Percentiles rank a stretch among this genome's conserved stretches.
phyloP scores from a whole-genome alignment of 768 basidiomycete genomes.

The Mrakia blollopis region DNA sequence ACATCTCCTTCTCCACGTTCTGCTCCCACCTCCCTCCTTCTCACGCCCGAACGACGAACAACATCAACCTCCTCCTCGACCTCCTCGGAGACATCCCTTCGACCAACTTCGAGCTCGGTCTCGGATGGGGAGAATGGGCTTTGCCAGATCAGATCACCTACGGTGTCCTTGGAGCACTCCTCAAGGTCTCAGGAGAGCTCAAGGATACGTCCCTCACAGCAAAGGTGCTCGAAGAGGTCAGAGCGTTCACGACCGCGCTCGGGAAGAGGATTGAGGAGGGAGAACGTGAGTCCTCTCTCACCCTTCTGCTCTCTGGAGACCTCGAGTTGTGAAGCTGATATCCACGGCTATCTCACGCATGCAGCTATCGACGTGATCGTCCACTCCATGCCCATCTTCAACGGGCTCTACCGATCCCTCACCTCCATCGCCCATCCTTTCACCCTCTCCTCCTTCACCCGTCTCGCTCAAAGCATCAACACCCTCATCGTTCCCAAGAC shows the following conservation, averaged over 20 bases:
- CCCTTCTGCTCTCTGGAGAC: not conserved
- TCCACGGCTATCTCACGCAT: not conserved
- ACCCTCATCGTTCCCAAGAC: conserved; percentile 60
- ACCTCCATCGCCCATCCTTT: conserved; percentile 72
- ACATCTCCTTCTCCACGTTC: conserved; percentile 76
- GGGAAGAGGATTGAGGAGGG: conserved; percentile 56
- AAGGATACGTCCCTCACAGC: not conserved
- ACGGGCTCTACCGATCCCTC: conserved; percentile 80
- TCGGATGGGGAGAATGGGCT: conserved; percentile 84
- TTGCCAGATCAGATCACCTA: conserved; percentile 78
- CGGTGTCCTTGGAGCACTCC: conserved; percentile 68
- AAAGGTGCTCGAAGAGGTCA: conserved; percentile 60
- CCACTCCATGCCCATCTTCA: conserved; percentile 71
- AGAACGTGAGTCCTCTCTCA: conserved; percentile 50
- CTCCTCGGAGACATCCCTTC: conserved; percentile 67
- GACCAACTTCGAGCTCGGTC: conserved; percentile 68
- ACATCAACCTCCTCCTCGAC: conserved; percentile 58
- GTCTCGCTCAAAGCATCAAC: conserved; percentile 54
- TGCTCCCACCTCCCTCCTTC: conserved; percentile 25
- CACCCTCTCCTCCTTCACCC: conserved; percentile 62
- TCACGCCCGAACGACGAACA: conserved; percentile 59
- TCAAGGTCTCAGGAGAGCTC: conserved; percentile 56
- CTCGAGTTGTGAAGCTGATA: not conserved
- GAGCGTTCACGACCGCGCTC: conserved; percentile 56
- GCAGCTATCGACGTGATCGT: conserved; percentile 67